A percentile compares a stretch with the other conserved stretches of the same genome.
Evolutionary conservation across 768 basidiomycete species (phyloP).

Genomic region (Suillus fuscotomentosus): DNA sequence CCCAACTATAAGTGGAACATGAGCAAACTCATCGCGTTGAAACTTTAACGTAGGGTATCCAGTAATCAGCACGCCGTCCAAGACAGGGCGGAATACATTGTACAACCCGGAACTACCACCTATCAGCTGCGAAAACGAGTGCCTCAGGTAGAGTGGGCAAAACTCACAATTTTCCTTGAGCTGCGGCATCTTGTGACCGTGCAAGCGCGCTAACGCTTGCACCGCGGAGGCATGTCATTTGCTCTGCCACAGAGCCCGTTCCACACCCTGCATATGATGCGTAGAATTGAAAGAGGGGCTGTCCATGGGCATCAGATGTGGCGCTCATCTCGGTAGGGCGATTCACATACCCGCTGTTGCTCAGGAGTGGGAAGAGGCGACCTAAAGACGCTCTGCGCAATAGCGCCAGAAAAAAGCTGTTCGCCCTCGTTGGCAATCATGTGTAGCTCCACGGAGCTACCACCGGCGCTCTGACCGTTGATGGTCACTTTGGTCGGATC

Average conservation of each 20-base stretch:
- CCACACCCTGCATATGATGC: slow-evolving; percentile 52
- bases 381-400: slow-evolving; percentile 63
- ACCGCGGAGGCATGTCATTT: slow-evolving; percentile 48
- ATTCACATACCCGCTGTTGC: slow-evolving; percentile 46
- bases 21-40: slow-evolving; percentile 40
- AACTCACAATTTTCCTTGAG: slow-evolving; percentile 41
- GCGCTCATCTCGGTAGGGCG: background rate
- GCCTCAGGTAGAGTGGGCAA: background rate
- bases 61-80: slow-evolving; percentile 53
- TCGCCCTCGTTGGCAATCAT: slow-evolving; percentile 43
- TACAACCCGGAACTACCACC: slow-evolving; percentile 39
- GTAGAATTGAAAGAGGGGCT: slow-evolving; percentile 57
- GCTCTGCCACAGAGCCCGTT: slow-evolving; percentile 28
- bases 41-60: slow-evolving; percentile 50
- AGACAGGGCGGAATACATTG: slow-evolving; percentile 49
- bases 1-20: slow-evolving; percentile 61
- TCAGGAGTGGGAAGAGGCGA: slow-evolving; percentile 50
- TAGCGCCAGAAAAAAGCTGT: slow-evolving; percentile 51
- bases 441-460: slow-evolving; percentile 55
- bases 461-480: slow-evolving; percentile 63
- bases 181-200: slow-evolving; percentile 51
- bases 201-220: slow-evolving; percentile 53
- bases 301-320: background rate
- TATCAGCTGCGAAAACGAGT: slow-evolving; percentile 5
- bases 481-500: slow-evolving; percentile 42